A percentile compares a stretch with the other conserved stretches of the same genome.
Conservation (phyloP, 306 rosid genomes). For the Dicorynia guianensis region DNA sequence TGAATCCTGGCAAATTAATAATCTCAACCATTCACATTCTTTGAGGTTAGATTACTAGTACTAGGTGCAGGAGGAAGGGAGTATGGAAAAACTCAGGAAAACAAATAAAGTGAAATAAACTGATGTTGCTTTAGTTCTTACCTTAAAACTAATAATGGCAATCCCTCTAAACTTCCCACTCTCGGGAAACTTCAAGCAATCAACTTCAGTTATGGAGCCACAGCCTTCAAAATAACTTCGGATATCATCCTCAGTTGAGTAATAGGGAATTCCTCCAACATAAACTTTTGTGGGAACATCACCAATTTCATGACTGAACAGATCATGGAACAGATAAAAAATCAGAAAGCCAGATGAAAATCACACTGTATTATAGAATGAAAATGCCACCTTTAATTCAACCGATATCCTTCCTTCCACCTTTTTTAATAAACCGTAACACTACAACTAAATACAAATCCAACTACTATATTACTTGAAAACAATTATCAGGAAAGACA, state of each 20-base stretch:
- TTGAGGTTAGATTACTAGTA: too few relatives aligned
- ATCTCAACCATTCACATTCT: too few relatives aligned
- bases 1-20: not conserved
- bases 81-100: not conserved
- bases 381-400: conserved; percentile 19
- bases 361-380: conserved; percentile 4
- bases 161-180: conserved; percentile 95
- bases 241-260: conserved; percentile 93
- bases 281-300: conserved; percentile 72
- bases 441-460: conserved; percentile 9
- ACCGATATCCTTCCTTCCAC: not conserved
- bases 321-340: conserved; percentile 28
- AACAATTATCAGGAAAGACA: not conserved
- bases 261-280: conserved; percentile 95
- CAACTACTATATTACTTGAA: conserved; percentile 9
- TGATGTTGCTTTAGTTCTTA: conserved; percentile 37
- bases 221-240: conserved; percentile 86
- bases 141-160: conserved; percentile 89
- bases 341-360: not conserved
- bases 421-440: not conserved
- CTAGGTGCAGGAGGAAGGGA: not conserved
- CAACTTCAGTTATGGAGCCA: conserved; percentile 85
- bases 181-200: conserved; percentile 92
- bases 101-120: not conserved
- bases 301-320: conserved; percentile 56